A percentile compares a stretch with the other conserved stretches of the same genome.
phyloP scores from a whole-genome alignment of 2,329 filamentous ascomycete genomes.

The Apiospora koreana region DNA sequence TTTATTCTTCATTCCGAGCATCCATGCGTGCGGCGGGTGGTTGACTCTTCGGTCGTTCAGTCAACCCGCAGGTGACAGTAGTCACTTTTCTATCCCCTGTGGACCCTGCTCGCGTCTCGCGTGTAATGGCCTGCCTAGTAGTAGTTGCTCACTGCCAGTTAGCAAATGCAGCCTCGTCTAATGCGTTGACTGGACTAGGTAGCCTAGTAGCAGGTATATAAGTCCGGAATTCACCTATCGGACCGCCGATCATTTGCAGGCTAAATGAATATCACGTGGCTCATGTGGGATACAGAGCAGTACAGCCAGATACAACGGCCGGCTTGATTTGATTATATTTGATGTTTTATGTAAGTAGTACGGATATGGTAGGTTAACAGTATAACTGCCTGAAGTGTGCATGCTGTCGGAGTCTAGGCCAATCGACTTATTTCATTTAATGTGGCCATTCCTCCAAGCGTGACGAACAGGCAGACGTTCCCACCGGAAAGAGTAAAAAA shows the following conservation, averaged over 20 bases:
- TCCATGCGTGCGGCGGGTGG: neutral
- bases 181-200: neutral
- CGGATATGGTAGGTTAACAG: neutral
- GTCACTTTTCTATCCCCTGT: neutral
- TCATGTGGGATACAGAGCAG: neutral
- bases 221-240: neutral
- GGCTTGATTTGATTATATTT: neutral
- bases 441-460: neutral
- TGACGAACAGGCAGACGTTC: neutral
- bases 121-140: neutral
- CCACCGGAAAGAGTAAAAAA: neutral
- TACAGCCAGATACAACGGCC: neutral
- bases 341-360: neutral
- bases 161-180: neutral
- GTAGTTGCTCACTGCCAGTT: neutral
- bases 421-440: neutral
- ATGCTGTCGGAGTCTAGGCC: neutral
- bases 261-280: neutral
- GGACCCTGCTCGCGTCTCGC: neutral
- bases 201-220: neutral
- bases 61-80: neutral
- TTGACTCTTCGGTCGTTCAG: neutral
- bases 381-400: neutral
- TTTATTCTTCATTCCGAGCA: neutral
- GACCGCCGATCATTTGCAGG: neutral